Base-by-base conservation (phyloP, 352 stramenopile species). In the Globisporangium irregulare region DNA sequence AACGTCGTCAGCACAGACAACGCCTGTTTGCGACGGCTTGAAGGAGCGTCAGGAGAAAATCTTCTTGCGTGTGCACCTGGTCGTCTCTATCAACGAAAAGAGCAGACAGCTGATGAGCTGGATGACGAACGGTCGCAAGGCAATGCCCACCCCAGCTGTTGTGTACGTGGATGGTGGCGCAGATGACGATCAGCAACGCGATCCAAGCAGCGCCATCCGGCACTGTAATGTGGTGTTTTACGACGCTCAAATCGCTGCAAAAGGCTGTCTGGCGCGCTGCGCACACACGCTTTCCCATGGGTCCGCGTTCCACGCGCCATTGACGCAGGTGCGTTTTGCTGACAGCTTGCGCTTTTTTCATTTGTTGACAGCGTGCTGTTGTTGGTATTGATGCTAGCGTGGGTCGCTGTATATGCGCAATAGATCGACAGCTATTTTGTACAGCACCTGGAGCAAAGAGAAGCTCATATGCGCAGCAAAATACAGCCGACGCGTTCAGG, bases 151-250 rank as follows among this genome's bases (percentile, higher is more conserved):
- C 18, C 60, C 60, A 58, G 22, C 46, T 32, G 43, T 66, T 29
- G 25, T 56, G 60, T 57, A 20, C 25, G 18, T 58, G 10, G 25
- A 66, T n/a, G 24, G 10, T 60, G 55, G 18, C 4, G 20, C 27
- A 18, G 12, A 59, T 22, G n/a, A 57, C 4, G 50, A 56, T 27
- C 20, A 56, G 22, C 32, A 54, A 14, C 29, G 29, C 29, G 55
- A 20, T 8, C 29, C 10, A 46, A 36, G 29, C 2, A 12, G 12
- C 62, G 24, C 59, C 22, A 22, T 66, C 12, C 64, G 14, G 20
- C 58, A 66, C 51, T 77, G 72, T 53, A 59, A 72, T 34, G 32
- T 74, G 20, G 59, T 77, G 51, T 59, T 75, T n/a, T 77, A 77
- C 62, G 72, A 75, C 46, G 64, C 69, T 3, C 38, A 27, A 25